phyloP scores from a whole-genome alignment of 352 stramenopile species.

The Elongisporangium prolatum region DNA sequence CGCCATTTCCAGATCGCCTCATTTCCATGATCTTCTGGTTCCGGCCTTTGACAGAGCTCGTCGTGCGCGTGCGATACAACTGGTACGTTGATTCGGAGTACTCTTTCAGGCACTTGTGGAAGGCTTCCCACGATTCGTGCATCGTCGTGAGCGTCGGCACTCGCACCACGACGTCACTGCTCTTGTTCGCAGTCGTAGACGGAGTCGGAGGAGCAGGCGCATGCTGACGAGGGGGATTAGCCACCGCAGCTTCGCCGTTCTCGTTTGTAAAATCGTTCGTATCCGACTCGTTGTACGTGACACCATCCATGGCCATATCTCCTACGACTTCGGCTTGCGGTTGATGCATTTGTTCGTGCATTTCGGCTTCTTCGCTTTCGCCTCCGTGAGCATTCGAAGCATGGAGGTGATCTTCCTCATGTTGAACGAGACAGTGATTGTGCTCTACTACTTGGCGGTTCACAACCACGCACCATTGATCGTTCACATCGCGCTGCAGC shows the following conservation, averaged over 20 bases:
- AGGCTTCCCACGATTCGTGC: conserved; percentile 67
- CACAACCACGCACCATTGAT: conserved; percentile 62
- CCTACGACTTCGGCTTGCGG: background rate
- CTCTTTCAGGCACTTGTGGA: conserved; percentile 46
- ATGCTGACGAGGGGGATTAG: background rate
- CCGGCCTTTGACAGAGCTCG: conserved; percentile 55
- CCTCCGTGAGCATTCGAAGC: conserved; percentile 16
- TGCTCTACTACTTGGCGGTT: conserved; percentile 63
- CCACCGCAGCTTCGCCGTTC: background rate
- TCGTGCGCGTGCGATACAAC: conserved; percentile 71
- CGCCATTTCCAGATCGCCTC: conserved; percentile 8
- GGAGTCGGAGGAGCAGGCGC: background rate
- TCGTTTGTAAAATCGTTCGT: background rate
- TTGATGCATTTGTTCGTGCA: background rate
- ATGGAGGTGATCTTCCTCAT: conserved; percentile 2
- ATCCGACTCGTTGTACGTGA: background rate
- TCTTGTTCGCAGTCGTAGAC: background rate
- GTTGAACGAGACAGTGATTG: conserved; percentile 34
- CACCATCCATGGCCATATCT: background rate
- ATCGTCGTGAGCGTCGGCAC: conserved; percentile 46
- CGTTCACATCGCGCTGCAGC: conserved; percentile 55
- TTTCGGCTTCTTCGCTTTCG: background rate
- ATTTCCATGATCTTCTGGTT: conserved; percentile 70
- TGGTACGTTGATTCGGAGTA: conserved; percentile 72
- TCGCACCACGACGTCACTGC: conserved; percentile 47